Evolutionary conservation across 192 early-diverging fungal genomes (phyloP), one percentile per base, ranked within the genome.

Genomic region (Rhizophagus sp.): DNA sequence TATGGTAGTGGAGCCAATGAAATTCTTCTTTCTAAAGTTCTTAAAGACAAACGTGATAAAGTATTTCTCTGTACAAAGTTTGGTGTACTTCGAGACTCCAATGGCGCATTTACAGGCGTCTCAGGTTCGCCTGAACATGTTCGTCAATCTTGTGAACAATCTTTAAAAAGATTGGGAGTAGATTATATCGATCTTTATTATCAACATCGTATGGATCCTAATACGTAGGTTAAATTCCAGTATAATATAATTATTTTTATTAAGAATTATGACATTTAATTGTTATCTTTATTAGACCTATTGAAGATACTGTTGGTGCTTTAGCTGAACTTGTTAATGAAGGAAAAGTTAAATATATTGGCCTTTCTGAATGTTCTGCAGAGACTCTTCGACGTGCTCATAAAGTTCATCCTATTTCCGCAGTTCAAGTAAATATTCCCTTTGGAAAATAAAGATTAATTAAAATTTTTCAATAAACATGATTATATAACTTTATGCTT

Each of bases 41-140:
- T 91, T 5, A 86, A 90, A 76, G 80, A 82, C 10, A 81, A 83
- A 12, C 82, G 90, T 63, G 75, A 87, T 44, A 80, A 89, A 39
- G 84, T 92, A 15, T 92, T 92, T 75, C 49, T 91, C 27, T 87
- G 85, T 75, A 90, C 92, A 34, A 93, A 93, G 82, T 93, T 93
- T 82, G 91, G 87, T 27, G 75, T 88, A 34, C 25, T 34, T 30
- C 79, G 79, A 65, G 50, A 57, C 22, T 19, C 50, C 19, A 57
- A 12, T 47, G 44, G 44, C 11, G 44, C 50, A 57, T 19, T 19
- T 15, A 19, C 4, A 24, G 77, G 81, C 17, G 62, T 89, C 44
- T 47, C 76, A 30, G 85, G 87, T 68, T 68, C 15, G 9, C 87
- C 89, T 15, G 89, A 89, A 41, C 87, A 90, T 83, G 85, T 89